These are phyloP conservation scores for Plectranthus barbatus DNA, from an alignment of 257 asterid species.

Conservation along the genomic window DNA sequence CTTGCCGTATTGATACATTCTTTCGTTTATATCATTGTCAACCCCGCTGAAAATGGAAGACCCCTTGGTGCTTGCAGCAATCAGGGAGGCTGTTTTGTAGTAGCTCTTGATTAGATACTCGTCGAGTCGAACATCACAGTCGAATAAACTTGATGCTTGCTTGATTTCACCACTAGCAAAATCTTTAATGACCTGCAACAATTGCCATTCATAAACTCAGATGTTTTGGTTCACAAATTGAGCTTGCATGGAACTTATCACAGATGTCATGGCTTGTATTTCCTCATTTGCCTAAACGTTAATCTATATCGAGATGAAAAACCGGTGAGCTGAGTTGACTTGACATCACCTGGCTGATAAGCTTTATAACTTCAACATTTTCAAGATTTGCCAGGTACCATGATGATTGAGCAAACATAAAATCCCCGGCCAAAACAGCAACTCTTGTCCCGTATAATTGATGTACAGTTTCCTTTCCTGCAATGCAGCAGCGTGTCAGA, in stretches of 20 bases:
- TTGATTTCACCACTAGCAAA: conserved; percentile 97
- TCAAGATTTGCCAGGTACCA: conserved; percentile 97
- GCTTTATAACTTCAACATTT: conserved; percentile 90
- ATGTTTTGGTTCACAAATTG: too few species aligned
- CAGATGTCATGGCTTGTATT: too few species aligned
- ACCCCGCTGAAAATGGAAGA: conserved; percentile 86
- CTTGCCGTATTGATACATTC: conserved; percentile 84
- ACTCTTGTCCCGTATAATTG: conserved; percentile 84
- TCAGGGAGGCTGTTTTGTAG: conserved; percentile 89
- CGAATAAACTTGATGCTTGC: conserved; percentile 82
- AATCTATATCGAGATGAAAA: too few species aligned
- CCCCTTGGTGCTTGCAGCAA: conserved; percentile 91
- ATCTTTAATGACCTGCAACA: conserved; percentile 90
- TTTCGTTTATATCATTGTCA: conserved; percentile 36
- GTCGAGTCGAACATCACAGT: conserved; percentile 74
- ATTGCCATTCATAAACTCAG: neutral
- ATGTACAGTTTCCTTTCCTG: conserved; percentile 92
- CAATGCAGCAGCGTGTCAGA: neutral
- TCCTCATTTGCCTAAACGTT: too few species aligned
- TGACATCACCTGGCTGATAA: conserved; percentile 75
- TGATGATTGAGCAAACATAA: conserved; percentile 95
- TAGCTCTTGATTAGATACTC: conserved; percentile 87
- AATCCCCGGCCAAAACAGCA: conserved; percentile 96
- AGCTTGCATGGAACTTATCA: too few species aligned
- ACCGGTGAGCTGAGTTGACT: neutral